Base-by-base conservation (phyloP, 2,329 filamentous ascomycete species). In the Fusarium austroafricanum region DNA sequence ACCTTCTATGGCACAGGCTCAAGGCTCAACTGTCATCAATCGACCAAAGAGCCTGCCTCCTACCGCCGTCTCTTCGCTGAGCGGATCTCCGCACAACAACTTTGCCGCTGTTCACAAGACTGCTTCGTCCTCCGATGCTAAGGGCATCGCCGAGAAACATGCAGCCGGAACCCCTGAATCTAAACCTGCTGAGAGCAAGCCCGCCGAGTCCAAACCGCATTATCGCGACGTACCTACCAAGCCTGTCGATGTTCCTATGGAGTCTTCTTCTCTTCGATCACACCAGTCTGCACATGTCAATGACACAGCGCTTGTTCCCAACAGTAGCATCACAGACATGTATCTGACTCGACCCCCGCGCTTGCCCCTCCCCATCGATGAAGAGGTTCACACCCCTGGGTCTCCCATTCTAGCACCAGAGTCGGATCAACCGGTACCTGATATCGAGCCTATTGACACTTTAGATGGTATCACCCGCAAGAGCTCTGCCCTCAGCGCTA, bases 311-410 rank as follows among this genome's bases (percentile, higher is more conserved):
- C 79, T 84, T 65, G 76, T 85, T 49, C 79, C 83, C 56, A 85
- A 84, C 66, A 86, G 79, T 78, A 90, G 88, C 73, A 78, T 90
- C 69, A 88, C 87, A 68, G 87, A 88, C 70, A 86, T 90, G 82
- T 90, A 89, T 73, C 80, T 87, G 73, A 83, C 85, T 60, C 86
- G 91, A n/a, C 95, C 95, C 44, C 95, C 95, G 50, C 91, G 95
- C 63, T 84, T 98, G 74, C 95, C 95, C 60, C 87, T 98, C 61
- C 94, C 95, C 55, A 97, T 98, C 73, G 94, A 96, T 73, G 93
- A 97, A 82, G 94, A 97, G 77, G 87, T 92, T 15, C 90, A 96
- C 72, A 93, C 92, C 2, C 95, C 95, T 2, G 94, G 94, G 26
- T 97, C 94, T 43, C 95, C 95, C 54, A 95, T 97, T 68, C 87